Percentiles rank a stretch among this genome's conserved stretches.
These are phyloP conservation scores for Erodium texanum DNA, from an alignment of 441 rosid species.

Conservation along the genomic window DNA sequence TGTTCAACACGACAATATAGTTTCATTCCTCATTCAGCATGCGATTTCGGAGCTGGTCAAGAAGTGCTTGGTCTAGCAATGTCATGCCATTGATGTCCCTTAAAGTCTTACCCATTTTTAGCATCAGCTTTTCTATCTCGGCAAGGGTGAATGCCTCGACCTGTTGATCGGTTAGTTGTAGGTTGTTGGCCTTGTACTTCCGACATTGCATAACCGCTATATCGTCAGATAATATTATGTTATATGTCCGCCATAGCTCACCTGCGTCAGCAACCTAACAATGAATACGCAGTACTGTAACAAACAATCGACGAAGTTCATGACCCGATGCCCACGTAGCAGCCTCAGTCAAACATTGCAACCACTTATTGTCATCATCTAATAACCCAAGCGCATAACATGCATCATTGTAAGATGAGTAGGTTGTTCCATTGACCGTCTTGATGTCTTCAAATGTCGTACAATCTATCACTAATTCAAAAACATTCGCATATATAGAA, in stretches of 20 bases:
- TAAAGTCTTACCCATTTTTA: background rate
- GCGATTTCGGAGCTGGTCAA: too few species aligned
- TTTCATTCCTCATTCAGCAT: too few species aligned
- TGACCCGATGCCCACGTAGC: background rate
- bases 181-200: too few species aligned
- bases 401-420: background rate
- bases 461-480: background rate
- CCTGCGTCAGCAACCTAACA: background rate
- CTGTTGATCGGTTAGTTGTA: background rate
- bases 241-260: background rate
- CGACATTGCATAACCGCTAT: too few species aligned
- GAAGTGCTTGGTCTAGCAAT: too few species aligned
- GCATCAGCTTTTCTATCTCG: background rate
- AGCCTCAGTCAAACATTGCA: background rate
- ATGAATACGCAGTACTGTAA: background rate
- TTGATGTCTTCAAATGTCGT: slow-evolving; percentile 2
- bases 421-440: background rate
- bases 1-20: too few species aligned
- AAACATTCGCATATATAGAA: slow-evolving; percentile 3
- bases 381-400: slow-evolving; percentile 11
- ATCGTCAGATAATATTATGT: background rate
- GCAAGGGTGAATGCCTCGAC: background rate
- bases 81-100: too few species aligned
- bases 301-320: background rate
- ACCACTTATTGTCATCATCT: slow-evolving; percentile 11